Conservation (phyloP, 148 eudicot genomes). For the Talinum fruticosum region DNA sequence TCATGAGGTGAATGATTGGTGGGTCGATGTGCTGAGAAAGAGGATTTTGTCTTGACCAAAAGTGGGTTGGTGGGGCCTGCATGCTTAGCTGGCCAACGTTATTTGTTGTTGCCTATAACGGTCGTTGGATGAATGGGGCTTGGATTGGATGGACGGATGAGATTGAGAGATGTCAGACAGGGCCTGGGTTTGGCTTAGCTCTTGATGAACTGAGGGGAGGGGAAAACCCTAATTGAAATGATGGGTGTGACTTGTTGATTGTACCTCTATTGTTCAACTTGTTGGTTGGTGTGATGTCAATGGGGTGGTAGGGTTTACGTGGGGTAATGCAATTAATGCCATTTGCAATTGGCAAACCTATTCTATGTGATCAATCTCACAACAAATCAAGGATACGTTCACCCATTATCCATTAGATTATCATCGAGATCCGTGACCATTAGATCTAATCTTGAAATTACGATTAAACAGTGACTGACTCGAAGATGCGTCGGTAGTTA, state of each 20-base stretch:
- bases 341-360: not conserved
- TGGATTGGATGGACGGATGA: constrained; percentile 16
- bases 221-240: constrained; percentile 5
- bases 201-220: not conserved
- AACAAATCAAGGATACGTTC: not conserved
- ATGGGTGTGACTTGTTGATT: constrained; percentile 13
- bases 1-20: constrained; percentile 24
- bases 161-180: constrained; percentile 16
- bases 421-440: not conserved
- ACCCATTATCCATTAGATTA: not conserved
- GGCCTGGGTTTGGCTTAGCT: too few relatives aligned
- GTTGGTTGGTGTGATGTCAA: constrained; percentile 23
- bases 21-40: constrained; percentile 1
- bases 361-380: not conserved
- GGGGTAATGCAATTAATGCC: constrained; percentile 1
- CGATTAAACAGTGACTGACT: not conserved
- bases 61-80: constrained; percentile 4
- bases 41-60: constrained; percentile 16
- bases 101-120: constrained; percentile 14
- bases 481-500: not conserved
- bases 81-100: constrained; percentile 5
- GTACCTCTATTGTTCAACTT: constrained; percentile 7
- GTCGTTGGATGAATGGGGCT: constrained; percentile 8
- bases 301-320: constrained; percentile 2
- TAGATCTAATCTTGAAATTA: not conserved